Evolutionary conservation across 2,329 filamentous ascomycete species (phyloP).

Genomic region (Xylariaceae sp.): DNA sequence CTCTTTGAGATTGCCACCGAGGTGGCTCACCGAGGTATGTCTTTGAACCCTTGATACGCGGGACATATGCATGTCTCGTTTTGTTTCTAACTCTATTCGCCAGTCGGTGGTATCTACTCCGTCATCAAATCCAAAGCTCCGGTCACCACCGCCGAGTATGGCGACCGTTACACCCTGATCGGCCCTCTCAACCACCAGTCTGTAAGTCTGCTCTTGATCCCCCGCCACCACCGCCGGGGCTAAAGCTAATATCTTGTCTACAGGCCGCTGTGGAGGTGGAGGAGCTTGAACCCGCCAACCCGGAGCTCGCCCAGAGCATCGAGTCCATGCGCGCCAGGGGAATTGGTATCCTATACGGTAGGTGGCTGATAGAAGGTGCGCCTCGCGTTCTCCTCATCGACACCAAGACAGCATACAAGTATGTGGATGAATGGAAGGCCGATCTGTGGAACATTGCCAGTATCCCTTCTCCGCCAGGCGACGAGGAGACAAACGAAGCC

Average conservation of each 20-base stretch:
- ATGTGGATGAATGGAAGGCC: constrained; percentile 92
- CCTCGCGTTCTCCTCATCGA: constrained; percentile 92
- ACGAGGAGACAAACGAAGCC: constrained; percentile 94
- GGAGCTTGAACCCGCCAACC: constrained; percentile 77
- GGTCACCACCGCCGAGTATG: constrained; percentile 97
- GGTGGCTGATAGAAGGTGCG: constrained; percentile 96
- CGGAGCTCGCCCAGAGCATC: constrained; percentile 75
- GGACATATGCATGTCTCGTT: neutral
- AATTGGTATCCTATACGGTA: constrained; percentile 82
- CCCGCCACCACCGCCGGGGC: neutral
- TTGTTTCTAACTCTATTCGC: constrained; percentile 20
- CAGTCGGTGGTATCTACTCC: constrained; percentile 97
- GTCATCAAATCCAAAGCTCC: constrained; percentile 98
- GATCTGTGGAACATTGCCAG: constrained; percentile 90
- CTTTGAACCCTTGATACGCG: neutral
- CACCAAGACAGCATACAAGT: constrained; percentile 86
- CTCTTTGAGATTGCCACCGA: constrained; percentile 97
- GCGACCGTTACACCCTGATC: constrained; percentile 90
- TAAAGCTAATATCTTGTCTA: constrained; percentile 2
- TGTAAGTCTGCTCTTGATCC: constrained; percentile 45
- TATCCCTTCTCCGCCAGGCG: constrained; percentile 86
- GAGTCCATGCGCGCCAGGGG: constrained; percentile 89
- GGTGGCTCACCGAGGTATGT: constrained; percentile 86
- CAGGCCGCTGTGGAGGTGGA: constrained; percentile 98
- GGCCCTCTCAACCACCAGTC: constrained; percentile 89